These are phyloP conservation scores for Pseudogymnoascus sp. DNA, from an alignment of 2,329 filamentous ascomycete species.

Conservation along the genomic window DNA sequence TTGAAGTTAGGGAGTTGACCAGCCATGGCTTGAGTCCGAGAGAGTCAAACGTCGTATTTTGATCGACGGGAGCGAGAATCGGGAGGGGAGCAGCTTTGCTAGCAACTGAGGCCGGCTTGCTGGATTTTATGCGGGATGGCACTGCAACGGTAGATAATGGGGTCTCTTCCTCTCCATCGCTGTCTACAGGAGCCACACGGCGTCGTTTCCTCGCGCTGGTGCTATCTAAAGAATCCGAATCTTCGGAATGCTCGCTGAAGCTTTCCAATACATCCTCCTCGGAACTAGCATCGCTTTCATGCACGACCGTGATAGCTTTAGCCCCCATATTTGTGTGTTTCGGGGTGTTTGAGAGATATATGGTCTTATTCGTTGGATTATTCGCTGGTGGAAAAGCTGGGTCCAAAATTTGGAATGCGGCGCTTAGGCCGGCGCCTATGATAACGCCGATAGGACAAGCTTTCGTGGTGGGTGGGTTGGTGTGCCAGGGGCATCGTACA, in stretches of 20 bases:
- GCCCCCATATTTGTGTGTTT: slow-evolving; percentile 8
- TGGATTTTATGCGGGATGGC: slow-evolving; percentile 8
- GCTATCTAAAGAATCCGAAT: slow-evolving; percentile 27
- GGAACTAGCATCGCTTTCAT: background rate
- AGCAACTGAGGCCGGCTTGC: background rate
- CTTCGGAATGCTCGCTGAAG: slow-evolving; percentile 8
- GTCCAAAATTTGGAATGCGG: slow-evolving; percentile 6
- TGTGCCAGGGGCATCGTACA: slow-evolving; percentile 3
- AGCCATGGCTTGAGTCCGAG: slow-evolving; percentile 80
- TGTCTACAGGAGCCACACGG: slow-evolving; percentile 6
- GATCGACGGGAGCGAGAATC: slow-evolving; percentile 45
- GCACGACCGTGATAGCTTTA: background rate
- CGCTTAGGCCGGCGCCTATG: slow-evolving; percentile 6
- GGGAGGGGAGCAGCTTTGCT: slow-evolving; percentile 12
- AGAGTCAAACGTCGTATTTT: slow-evolving; percentile 59
- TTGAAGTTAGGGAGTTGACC: slow-evolving; percentile 63
- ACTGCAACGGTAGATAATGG: slow-evolving; percentile 1
- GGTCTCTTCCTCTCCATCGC: background rate
- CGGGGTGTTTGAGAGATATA: slow-evolving; percentile 5
- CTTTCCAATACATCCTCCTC: background rate
- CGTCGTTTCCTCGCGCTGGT: slow-evolving; percentile 23
- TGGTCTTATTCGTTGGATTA: slow-evolving; percentile 1
- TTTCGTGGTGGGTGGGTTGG: background rate
- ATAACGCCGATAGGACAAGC: slow-evolving; percentile 8
- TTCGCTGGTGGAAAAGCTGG: slow-evolving; percentile 5